Base-by-base conservation (phyloP, 169 alveolate species). In the Cryptosporidium andersoni region DNA sequence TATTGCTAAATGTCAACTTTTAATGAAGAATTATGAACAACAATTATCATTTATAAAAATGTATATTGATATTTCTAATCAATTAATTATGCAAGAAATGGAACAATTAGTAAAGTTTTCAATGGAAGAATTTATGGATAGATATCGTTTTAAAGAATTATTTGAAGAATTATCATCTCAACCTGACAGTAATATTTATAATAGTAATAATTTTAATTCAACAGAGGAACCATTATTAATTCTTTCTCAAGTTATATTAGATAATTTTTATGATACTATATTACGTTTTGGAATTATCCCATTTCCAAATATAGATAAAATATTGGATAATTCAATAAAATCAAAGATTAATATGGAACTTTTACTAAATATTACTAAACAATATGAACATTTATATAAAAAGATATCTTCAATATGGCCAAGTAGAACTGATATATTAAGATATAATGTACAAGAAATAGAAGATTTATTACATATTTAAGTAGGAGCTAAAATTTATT, bases 211-310 rank as follows among this genome's bases (percentile, higher is more conserved):
- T 34, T 34, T 39, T 11, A 60, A 55, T 3, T 52, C 49, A 37
- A 42, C 11, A 8, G 66, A 66, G 51, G 85, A 74, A 42, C 85
- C 85, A 6, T 62, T 74, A 25, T 9, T 74, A 4, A 74, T 56
- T n/a, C 85, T 74, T 6, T 74, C 85, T 14, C 85, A 74, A 11
- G 85, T 74, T 1, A 74, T 74, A n/a, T 36, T 74, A 5, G 85
- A 74, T 16, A 66, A 74, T 48, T 74, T 74, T 64, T 39, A 58
- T 47, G 85, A 74, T 39, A 58, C 67, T 42, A 48, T 74, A 37
- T 14, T 74, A 14, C 85, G 85, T 12, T 74, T 74, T 49, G 85
- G 68, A n/a, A 45, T 68, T 16, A 48, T 74, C 8, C 85, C 85
- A 4, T 74, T 74, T 36, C 43, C 68, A 36, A 60, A 74, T 36